phyloP scores from a whole-genome alignment of 139 green algal species.

The Chlorella sp. region DNA sequence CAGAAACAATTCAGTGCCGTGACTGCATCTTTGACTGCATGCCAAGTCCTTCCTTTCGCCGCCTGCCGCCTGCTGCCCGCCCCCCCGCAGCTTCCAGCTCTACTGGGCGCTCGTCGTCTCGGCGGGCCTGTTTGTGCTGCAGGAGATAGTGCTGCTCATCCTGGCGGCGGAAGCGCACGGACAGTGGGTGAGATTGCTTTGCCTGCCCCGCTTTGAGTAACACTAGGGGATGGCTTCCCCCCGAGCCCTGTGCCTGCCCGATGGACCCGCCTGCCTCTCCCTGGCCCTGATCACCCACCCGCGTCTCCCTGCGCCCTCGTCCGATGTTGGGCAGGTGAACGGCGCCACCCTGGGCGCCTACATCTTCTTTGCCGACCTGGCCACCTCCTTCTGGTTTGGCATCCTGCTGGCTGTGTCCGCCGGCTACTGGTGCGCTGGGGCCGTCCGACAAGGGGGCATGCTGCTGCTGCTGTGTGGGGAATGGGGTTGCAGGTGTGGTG shows the following conservation, averaged over 20 bases:
- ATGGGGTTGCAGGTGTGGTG: no score
- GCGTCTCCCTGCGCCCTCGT: no score
- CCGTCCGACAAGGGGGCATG: background rate
- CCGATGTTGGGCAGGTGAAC: background rate
- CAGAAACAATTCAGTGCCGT: no score
- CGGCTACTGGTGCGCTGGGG: constrained; percentile 55
- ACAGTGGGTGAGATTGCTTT: background rate
- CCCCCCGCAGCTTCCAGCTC: constrained; percentile 49
- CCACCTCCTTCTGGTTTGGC: constrained; percentile 48
- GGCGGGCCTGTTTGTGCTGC: constrained; percentile 37
- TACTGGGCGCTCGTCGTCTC: constrained; percentile 47
- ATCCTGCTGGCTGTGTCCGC: constrained; percentile 60
- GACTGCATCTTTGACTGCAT: background rate
- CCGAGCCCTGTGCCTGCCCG: no score
- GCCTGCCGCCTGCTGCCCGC: no score
- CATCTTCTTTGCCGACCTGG: constrained; percentile 65
- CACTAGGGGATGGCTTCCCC: no score
- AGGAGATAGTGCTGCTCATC: constrained; percentile 23
- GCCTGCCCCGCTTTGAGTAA: no score
- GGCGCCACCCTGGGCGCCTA: constrained; percentile 36
- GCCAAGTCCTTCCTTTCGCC: background rate
- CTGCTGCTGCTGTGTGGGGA: no score
- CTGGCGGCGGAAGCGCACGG: constrained; percentile 8
- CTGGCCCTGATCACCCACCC: no score
- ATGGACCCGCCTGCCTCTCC: no score